These are phyloP conservation scores for Rhizophagus clarus DNA, from an alignment of 192 early-diverging fungal genomes.

Conservation along the genomic window DNA sequence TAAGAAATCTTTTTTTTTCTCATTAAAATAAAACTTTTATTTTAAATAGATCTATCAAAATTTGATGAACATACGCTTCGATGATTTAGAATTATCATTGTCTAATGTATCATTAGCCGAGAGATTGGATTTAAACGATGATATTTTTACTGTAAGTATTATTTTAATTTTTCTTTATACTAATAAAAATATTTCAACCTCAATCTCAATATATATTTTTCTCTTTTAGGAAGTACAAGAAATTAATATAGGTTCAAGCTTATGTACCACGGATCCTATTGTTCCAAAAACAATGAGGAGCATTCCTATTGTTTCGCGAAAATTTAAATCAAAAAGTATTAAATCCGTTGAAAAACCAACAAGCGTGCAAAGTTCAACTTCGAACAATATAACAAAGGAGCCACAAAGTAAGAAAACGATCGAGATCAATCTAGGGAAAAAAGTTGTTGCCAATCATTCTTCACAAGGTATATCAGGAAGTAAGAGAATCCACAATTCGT, in stretches of 20 bases:
- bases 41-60: conserved; percentile 2
- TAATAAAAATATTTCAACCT: neutral
- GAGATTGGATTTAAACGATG: conserved; percentile 19
- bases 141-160: conserved; percentile 4
- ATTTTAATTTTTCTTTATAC: neutral
- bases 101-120: conserved; percentile 8
- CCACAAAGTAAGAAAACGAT: neutral
- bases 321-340: neutral
- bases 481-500: neutral
- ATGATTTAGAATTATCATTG: conserved; percentile 24
- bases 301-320: neutral
- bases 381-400: neutral
- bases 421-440: neutral
- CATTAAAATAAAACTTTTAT: neutral
- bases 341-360: neutral
- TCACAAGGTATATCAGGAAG: neutral
- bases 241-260: neutral
- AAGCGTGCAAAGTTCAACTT: neutral
- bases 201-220: neutral
- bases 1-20: neutral
- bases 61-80: conserved; percentile 16
- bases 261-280: conserved; percentile 1
- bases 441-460: too few relatives aligned
- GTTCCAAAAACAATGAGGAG: neutral
- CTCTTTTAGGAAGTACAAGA: neutral